phyloP scores from a whole-genome alignment of 805 yeast genomes.

The Blastobotrys robertii region DNA sequence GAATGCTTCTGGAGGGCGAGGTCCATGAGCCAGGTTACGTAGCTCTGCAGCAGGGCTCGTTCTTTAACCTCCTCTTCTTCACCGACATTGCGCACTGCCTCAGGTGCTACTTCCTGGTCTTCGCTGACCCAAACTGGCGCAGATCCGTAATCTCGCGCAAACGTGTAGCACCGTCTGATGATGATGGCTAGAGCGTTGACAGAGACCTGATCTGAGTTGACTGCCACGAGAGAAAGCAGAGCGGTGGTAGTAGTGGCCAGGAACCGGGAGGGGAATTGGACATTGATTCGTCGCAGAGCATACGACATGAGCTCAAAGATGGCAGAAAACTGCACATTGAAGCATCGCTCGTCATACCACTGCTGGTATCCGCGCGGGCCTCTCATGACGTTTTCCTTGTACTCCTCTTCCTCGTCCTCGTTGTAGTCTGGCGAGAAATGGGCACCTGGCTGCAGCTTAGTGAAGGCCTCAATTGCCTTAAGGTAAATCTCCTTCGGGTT shows the following conservation, averaged over 20 bases:
- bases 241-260: constrained; percentile 58
- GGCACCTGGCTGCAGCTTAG: constrained; percentile 25
- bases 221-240: constrained; percentile 40
- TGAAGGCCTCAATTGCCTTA: constrained; percentile 56
- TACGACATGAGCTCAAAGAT: constrained; percentile 55
- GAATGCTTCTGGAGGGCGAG: constrained; percentile 26
- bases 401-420: constrained; percentile 16
- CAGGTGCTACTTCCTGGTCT: constrained; percentile 31
- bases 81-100: constrained; percentile 23
- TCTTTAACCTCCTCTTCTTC: constrained; percentile 40
- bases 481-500: constrained; percentile 74
- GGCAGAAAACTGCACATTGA: constrained; percentile 53
- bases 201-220: constrained; percentile 29
- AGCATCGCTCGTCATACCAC: constrained; percentile 18
- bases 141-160: constrained; percentile 43
- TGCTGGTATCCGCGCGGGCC: background rate
- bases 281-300: constrained; percentile 50
- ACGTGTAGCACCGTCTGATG: constrained; percentile 49
- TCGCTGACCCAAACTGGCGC: constrained; percentile 20
- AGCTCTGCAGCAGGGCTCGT: constrained; percentile 52
- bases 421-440: background rate
- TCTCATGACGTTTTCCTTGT: constrained; percentile 8
- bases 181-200: constrained; percentile 33
- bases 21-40: constrained; percentile 45
- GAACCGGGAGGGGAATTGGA: constrained; percentile 72